Evolutionary conservation across 768 basidiomycete species (phyloP).

Genomic region (Coprinopsis cinerea): DNA sequence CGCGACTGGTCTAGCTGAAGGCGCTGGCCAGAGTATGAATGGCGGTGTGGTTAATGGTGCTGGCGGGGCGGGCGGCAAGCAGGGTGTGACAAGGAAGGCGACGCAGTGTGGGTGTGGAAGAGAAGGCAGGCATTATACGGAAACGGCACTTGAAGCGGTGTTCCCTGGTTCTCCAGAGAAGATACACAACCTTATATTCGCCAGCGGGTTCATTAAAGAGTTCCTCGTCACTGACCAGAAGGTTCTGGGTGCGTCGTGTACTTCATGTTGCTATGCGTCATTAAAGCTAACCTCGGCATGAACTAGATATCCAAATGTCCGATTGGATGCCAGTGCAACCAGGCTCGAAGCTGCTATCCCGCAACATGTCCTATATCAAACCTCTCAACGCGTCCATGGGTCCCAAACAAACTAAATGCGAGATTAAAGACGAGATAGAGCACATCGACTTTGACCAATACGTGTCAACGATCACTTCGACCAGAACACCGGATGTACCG

Average conservation of each 20-base stretch:
- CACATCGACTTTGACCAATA: constrained; percentile 81
- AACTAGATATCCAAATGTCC: constrained; percentile 85
- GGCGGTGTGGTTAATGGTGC: constrained; percentile 4
- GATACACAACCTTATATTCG: constrained; percentile 94
- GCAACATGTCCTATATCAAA: constrained; percentile 97
- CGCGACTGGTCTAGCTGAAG: constrained; percentile 14
- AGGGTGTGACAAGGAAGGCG: constrained; percentile 40
- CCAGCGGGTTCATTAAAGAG: constrained; percentile 91
- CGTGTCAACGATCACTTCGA: constrained; percentile 80
- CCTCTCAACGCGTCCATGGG: constrained; percentile 84
- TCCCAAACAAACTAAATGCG: constrained; percentile 93
- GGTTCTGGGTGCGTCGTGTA: constrained; percentile 60
- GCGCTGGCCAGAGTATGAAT: background rate
- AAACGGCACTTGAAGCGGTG: constrained; percentile 69
- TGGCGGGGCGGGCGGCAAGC: constrained; percentile 4
- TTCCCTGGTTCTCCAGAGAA: constrained; percentile 91
- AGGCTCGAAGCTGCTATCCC: constrained; percentile 63
- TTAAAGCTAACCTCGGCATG: background rate
- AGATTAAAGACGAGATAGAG: constrained; percentile 81
- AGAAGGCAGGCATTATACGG: constrained; percentile 62
- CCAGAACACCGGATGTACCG: constrained; percentile 90
- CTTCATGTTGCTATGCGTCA: background rate
- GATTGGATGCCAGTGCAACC: constrained; percentile 79
- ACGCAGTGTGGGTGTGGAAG: constrained; percentile 73
- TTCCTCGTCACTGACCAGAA: constrained; percentile 91